Evolutionary conservation across 495 filamentous ascomycete genomes (phyloP).

Genomic region (Tuber brumale): DNA sequence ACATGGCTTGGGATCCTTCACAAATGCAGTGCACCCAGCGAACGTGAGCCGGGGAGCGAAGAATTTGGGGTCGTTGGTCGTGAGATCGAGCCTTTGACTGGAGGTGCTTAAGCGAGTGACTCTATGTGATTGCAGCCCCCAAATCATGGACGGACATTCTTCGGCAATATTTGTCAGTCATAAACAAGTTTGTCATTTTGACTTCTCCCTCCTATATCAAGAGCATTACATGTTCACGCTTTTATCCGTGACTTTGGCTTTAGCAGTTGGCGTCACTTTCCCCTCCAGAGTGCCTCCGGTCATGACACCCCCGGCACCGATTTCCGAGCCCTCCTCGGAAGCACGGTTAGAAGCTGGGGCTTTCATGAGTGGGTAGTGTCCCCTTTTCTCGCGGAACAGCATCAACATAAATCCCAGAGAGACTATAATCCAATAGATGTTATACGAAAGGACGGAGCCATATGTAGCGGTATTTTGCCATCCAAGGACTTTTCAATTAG

Average conservation of each 20-base stretch:
- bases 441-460: conserved; percentile 76
- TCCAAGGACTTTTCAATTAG: conserved; percentile 51
- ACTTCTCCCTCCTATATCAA: background rate
- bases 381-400: conserved; percentile 61
- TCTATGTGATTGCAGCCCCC: background rate
- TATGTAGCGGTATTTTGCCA: conserved; percentile 89
- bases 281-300: background rate
- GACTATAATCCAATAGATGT: conserved; percentile 73
- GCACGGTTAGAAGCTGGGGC: background rate
- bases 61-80: background rate
- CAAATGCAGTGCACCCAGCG: background rate
- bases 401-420: conserved; percentile 57
- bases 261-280: background rate
- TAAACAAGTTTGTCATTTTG: background rate
- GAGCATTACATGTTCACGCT: background rate
- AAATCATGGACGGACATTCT: background rate
- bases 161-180: background rate
- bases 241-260: background rate
- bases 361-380: conserved; percentile 58
- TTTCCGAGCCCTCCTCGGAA: conserved; percentile 2
- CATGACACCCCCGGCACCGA: background rate
- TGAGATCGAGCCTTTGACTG: background rate
- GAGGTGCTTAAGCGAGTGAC: background rate
- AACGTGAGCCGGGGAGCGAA: background rate
- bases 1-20: background rate